These are phyloP conservation scores for Haemoproteus tartakovskyi DNA, from an alignment of 169 alveolate genomes.

Conservation along the genomic window DNA sequence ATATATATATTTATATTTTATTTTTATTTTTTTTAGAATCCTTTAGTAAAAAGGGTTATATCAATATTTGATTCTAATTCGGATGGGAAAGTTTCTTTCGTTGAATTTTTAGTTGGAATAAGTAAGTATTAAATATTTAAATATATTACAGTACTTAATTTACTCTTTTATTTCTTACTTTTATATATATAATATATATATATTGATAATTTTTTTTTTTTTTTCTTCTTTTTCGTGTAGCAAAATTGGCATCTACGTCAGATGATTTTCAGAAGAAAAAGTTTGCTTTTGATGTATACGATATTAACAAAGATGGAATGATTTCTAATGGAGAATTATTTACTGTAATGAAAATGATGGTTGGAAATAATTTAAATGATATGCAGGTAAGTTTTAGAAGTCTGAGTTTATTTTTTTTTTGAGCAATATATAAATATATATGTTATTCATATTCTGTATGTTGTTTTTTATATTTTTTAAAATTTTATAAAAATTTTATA, in stretches of 20 bases:
- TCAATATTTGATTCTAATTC: conserved; percentile 92
- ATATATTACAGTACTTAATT: neutral
- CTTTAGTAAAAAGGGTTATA: conserved; percentile 93
- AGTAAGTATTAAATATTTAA: conserved; percentile 78
- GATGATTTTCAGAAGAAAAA: conserved; percentile 91
- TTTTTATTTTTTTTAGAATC: conserved; percentile 80
- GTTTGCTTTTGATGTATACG: conserved; percentile 95
- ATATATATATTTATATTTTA: too few relatives aligned
- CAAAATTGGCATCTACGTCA: conserved; percentile 87
- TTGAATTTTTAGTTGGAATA: conserved; percentile 94
- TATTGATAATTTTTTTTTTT: too few relatives aligned
- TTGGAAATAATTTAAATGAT: conserved; percentile 95
- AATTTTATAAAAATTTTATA: too few relatives aligned
- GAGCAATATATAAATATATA: neutral
- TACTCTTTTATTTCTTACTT: neutral
- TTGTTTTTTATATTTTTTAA: too few relatives aligned
- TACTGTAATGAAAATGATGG: conserved; percentile 95
- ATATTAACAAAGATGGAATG: conserved; percentile 94
- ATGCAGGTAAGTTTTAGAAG: conserved; percentile 80
- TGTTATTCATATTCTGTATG: neutral
- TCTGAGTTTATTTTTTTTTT: neutral
- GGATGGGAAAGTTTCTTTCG: conserved; percentile 95
- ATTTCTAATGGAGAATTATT: conserved; percentile 97
- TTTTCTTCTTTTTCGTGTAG: conserved; percentile 38
- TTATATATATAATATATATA: neutral